Evolutionary conservation across 495 filamentous ascomycete species (phyloP).

Genomic region (Penicillium bialowiezense): DNA sequence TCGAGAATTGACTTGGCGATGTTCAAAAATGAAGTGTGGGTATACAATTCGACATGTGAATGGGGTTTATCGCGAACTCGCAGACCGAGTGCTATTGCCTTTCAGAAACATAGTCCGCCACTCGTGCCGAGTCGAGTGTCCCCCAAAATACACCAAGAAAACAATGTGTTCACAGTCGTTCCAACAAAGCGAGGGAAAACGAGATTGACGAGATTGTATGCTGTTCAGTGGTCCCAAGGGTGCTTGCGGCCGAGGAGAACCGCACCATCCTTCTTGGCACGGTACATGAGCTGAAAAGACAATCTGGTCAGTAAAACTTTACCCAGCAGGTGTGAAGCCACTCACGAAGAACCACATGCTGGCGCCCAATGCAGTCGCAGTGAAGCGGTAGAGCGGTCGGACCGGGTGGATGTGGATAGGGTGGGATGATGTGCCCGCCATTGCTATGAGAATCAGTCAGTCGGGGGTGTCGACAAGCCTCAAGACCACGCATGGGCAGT

Average conservation of each 20-base stretch:
- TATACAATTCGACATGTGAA: conserved; percentile 26
- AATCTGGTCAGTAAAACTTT: conserved; percentile 16
- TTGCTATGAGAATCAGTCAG: conserved; percentile 26
- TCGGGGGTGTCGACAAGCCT: neutral
- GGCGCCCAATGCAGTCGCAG: conserved; percentile 82
- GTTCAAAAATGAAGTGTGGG: conserved; percentile 9
- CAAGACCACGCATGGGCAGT: neutral
- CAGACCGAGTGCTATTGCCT: neutral
- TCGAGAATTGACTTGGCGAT: neutral
- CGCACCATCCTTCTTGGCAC: conserved; percentile 88
- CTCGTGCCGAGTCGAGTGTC: neutral
- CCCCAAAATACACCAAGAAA: neutral
- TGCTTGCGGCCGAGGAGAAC: conserved; percentile 92
- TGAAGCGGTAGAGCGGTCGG: conserved; percentile 75
- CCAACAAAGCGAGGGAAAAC: neutral
- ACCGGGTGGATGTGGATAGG: conserved; percentile 71
- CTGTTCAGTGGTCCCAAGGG: conserved; percentile 91
- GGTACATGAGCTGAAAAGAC: conserved; percentile 79
- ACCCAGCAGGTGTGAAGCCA: conserved; percentile 1
- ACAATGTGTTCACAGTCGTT: neutral
- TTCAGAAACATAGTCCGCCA: neutral
- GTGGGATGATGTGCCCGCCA: conserved; percentile 56
- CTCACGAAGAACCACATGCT: conserved; percentile 99
- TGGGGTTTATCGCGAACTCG: neutral
- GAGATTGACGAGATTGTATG: conserved; percentile 4